Evolutionary conservation across 257 asterid genomes (phyloP).

Genomic region (Plantago elongata): DNA sequence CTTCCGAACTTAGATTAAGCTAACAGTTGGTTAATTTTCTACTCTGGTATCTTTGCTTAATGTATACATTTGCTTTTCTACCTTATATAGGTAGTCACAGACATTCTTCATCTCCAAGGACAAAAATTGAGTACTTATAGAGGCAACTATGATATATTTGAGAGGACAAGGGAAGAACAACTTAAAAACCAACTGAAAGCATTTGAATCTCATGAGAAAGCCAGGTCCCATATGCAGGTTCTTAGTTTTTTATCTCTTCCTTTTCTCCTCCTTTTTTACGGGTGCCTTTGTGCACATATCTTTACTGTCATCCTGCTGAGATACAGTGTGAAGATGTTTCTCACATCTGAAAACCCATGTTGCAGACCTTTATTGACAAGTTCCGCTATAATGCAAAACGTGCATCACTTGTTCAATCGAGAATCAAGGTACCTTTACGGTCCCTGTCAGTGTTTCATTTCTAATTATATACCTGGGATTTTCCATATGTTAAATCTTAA

Average conservation of each 20-base stretch:
- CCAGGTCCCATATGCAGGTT: conserved; percentile 95
- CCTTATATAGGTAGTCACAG: conserved; percentile 80
- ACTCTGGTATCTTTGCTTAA: conserved; percentile 7
- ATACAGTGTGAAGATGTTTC: conserved; percentile 11
- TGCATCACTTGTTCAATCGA: conserved; percentile 98
- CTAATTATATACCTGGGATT: conserved; percentile 13
- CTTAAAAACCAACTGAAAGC: conserved; percentile 88
- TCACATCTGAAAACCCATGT: conserved; percentile 16
- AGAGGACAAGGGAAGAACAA: conserved; percentile 92
- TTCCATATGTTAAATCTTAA: conserved; percentile 1
- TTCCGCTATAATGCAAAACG: conserved; percentile 98
- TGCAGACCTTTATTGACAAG: conserved; percentile 92
- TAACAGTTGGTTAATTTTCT: conserved; percentile 2
- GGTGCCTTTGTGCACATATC: conserved; percentile 1
- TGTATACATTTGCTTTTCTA: conserved; percentile 2
- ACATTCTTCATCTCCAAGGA: conserved; percentile 85
- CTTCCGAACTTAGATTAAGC: conserved; percentile 17
- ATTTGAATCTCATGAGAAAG: conserved; percentile 83
- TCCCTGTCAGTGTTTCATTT: conserved; percentile 3
- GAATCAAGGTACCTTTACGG: conserved; percentile 70
- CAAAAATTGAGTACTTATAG: conserved; percentile 61
- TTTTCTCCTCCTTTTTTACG: conserved; percentile 10
- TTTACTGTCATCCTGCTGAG: conserved; percentile 3
- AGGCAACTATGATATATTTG: conserved; percentile 89
- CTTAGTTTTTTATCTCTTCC: conserved; percentile 6